phyloP scores from a whole-genome alignment of 192 early-diverging fungal genomes.

The Coemansia sp. region DNA sequence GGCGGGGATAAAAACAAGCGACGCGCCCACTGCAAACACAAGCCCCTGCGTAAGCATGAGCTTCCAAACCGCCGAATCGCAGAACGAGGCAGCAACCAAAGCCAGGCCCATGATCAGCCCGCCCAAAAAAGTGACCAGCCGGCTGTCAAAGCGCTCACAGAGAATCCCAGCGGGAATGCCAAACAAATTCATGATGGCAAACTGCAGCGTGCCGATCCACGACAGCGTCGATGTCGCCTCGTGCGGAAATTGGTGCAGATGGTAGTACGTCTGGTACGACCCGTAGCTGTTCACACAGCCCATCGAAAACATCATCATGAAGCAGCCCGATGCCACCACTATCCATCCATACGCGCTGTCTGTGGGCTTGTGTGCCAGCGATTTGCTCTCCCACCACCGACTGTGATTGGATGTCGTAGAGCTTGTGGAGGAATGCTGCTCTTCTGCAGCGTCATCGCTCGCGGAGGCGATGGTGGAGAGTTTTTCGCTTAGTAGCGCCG shows the following conservation, averaged over 20 bases:
- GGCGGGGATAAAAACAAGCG: conserved; percentile 57
- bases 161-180: conserved; percentile 56
- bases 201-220: conserved; percentile 59
- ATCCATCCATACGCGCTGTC: conserved; percentile 56
- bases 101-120: conserved; percentile 56
- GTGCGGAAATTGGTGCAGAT: conserved; percentile 30
- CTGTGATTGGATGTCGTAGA: neutral
- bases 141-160: conserved; percentile 57
- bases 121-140: conserved; percentile 55
- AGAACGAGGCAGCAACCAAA: conserved; percentile 61
- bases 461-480: neutral
- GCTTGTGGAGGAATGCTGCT: neutral
- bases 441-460: too few species aligned
- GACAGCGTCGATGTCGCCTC: conserved; percentile 54
- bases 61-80: conserved; percentile 60
- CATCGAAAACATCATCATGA: conserved; percentile 58
- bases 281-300: conserved; percentile 63
- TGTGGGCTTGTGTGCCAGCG: conserved; percentile 29
- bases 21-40: conserved; percentile 52
- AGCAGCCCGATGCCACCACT: conserved; percentile 55
- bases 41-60: conserved; percentile 64
- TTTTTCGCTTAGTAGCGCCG: neutral
- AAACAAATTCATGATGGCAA: conserved; percentile 53
- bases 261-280: conserved; percentile 56
- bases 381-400: conserved; percentile 52